A percentile compares a stretch with the other conserved stretches of the same genome.
Evolutionary conservation across 208 protist genomes (phyloP).

Genomic region (Leishmania martiniquensis): DNA sequence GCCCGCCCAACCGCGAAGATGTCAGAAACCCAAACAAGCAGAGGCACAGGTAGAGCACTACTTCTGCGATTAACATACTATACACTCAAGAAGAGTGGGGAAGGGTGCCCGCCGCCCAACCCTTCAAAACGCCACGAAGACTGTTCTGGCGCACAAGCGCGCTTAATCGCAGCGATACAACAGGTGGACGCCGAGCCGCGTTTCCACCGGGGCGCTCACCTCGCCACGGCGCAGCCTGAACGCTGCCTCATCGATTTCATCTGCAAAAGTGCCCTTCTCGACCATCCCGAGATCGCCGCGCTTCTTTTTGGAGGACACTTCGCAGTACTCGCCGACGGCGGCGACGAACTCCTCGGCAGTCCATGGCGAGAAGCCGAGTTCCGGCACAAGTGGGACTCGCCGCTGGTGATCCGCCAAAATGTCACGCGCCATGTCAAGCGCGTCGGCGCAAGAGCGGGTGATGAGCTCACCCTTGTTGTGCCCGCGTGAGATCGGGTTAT

Average conservation of each 20-base stretch:
- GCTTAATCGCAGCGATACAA: slow-evolving; percentile 73
- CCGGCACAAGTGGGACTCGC: slow-evolving; percentile 10
- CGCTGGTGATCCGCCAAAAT: slow-evolving; percentile 42
- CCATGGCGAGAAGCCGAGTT: slow-evolving; percentile 46
- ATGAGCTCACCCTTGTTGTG: slow-evolving; percentile 80
- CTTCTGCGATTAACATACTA: too few relatives aligned
- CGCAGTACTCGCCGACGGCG: slow-evolving; percentile 69
- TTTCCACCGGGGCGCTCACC: slow-evolving; percentile 81
- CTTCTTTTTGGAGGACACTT: slow-evolving; percentile 61
- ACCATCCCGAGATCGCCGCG: slow-evolving; percentile 82
- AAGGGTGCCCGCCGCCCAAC: neutral
- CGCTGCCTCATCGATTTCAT: slow-evolving; percentile 70
- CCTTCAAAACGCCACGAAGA: neutral
- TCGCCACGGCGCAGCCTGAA: slow-evolving; percentile 62
- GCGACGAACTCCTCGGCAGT: slow-evolving; percentile 69
- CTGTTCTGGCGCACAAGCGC: too few relatives aligned
- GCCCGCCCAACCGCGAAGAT: neutral
- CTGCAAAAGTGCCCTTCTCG: slow-evolving; percentile 64
- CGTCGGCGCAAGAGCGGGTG: slow-evolving; percentile 76
- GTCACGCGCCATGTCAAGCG: slow-evolving; percentile 59
- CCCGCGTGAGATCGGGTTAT: slow-evolving; percentile 65
- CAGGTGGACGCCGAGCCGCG: slow-evolving; percentile 79
- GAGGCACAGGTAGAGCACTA: neutral
- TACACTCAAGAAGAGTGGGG: too few relatives aligned
- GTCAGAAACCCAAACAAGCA: too few relatives aligned